Evolutionary conservation across 805 yeast species (phyloP), one percentile per base, ranked within the genome.

Genomic region (Metschnikowia gelsemii): DNA sequence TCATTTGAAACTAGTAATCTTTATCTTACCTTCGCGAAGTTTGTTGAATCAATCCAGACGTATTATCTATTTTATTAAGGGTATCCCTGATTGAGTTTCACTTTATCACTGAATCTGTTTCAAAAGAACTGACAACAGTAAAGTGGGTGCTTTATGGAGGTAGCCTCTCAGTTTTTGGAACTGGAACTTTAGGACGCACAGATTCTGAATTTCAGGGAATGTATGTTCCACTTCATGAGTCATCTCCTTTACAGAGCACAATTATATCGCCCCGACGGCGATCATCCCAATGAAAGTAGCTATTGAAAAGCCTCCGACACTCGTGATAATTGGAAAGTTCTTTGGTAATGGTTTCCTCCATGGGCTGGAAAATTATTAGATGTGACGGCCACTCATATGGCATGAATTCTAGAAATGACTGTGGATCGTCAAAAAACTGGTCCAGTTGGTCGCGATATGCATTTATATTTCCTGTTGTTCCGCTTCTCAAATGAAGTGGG

Each of bases 371-470:
- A 11, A 87, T 67, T 0, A 87, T 79, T 23, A 93, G 52, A 55
- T 80, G 86, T 2, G 80, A 68, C 0, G 96, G 95, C 12, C 34
- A 40, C 8, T 35, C 46, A 24, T 47, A 54, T 51, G 32, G 54
- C 50, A 38, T 49, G 18, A 26, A 32, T n/a, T 56, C 51, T n/a
- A 90, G 45, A 54, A 82, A 91, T n/a, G 38, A 42, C 0, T 47
- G 42, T 0, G 93, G 87, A 51, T 87, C 68, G 8, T 75, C 81
- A 58, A 86, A 93, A 49, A 93, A 84, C 38, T 65, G 64, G 58
- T 93, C 98, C 32, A 96, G 87, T 59, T 90, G 96, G 58, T 91
- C 99, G 63, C 76, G 68, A 56, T 93, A 93, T 0, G 47, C 30
- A 0, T 49, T 49, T 2, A 84, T 52, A 4, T 44, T 43, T 7